These are phyloP conservation scores for Tetrapisispora nanseiensis DNA, from an alignment of 805 yeast genomes.

Conservation along the genomic window DNA sequence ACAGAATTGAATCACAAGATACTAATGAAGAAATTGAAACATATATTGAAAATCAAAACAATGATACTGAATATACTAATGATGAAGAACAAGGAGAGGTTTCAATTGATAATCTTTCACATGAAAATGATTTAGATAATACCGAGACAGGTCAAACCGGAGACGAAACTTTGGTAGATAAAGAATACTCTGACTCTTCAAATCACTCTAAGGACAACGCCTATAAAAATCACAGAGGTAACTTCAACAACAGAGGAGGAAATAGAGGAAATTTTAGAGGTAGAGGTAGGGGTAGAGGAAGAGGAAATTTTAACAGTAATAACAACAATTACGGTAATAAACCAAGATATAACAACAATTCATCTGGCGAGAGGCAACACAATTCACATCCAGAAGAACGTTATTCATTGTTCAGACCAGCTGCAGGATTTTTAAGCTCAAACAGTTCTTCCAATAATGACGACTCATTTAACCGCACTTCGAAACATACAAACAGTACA, in stretches of 20 bases:
- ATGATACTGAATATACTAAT: no score
- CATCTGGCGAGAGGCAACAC: neutral
- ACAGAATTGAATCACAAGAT: neutral
- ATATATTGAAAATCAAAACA: neutral
- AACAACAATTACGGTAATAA: neutral
- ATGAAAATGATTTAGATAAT: neutral
- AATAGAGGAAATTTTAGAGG: constrained; percentile 8
- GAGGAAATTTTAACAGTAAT: constrained; percentile 1
- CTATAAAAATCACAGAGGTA: constrained; percentile 3
- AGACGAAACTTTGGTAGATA: neutral
- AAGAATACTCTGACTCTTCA: neutral
- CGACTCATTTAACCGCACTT: constrained; percentile 6
- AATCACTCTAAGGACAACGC: neutral
- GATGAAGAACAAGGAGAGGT: no score
- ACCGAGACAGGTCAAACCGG: neutral
- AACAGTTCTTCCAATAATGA: neutral
- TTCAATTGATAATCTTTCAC: no score
- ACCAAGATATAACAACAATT: neutral
- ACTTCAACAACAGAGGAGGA: constrained; percentile 4
- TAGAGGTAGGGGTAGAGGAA: neutral
- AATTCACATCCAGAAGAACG: constrained; percentile 7
- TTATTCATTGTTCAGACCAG: constrained; percentile 26
- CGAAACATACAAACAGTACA: constrained; percentile 8
- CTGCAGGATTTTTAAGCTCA: constrained; percentile 23
- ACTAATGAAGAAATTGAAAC: neutral